Percentiles rank a stretch among this genome's conserved stretches.
Evolutionary conservation across 2,329 filamentous ascomycete species (phyloP).

Genomic region (Penicillium sp.): DNA sequence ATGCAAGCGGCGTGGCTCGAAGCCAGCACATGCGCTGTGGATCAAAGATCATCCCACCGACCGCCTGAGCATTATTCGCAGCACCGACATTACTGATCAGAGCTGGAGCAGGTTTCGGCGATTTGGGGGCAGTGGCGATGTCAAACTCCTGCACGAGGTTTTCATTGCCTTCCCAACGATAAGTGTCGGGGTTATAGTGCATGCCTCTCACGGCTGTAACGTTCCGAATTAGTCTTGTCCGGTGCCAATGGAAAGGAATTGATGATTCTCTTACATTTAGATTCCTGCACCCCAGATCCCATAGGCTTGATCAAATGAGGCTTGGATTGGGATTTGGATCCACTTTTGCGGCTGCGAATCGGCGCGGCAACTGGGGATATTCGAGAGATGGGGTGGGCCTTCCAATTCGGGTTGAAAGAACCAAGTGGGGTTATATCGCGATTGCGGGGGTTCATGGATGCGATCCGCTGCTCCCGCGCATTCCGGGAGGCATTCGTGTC

Average conservation of each 20-base stretch:
- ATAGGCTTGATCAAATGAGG: constrained; percentile 89
- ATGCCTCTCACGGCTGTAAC: constrained; percentile 81
- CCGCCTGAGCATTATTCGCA: constrained; percentile 84
- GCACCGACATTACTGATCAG: constrained; percentile 88
- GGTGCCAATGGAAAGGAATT: background rate
- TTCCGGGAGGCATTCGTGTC: constrained; percentile 67
- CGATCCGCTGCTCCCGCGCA: constrained; percentile 62
- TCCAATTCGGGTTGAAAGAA: constrained; percentile 60
- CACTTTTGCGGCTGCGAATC: constrained; percentile 47
- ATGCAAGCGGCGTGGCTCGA: constrained; percentile 62
- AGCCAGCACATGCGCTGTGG: constrained; percentile 98
- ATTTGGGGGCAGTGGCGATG: constrained; percentile 39
- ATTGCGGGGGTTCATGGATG: constrained; percentile 39
- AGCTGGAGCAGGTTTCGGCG: constrained; percentile 55
- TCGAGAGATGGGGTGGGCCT: constrained; percentile 53
- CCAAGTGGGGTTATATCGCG: constrained; percentile 49
- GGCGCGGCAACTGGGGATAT: constrained; percentile 53
- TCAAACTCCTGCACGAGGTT: constrained; percentile 79
- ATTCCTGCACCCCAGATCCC: constrained; percentile 67
- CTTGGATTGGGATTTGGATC: constrained; percentile 51
- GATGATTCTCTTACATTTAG: constrained; percentile 66
- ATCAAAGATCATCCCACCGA: constrained; percentile 98
- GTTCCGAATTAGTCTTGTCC: constrained; percentile 10
- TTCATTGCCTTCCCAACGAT: constrained; percentile 95
- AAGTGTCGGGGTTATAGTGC: constrained; percentile 87